Evolutionary conservation across 306 rosid species (phyloP).

Genomic region (Prunus mira): DNA sequence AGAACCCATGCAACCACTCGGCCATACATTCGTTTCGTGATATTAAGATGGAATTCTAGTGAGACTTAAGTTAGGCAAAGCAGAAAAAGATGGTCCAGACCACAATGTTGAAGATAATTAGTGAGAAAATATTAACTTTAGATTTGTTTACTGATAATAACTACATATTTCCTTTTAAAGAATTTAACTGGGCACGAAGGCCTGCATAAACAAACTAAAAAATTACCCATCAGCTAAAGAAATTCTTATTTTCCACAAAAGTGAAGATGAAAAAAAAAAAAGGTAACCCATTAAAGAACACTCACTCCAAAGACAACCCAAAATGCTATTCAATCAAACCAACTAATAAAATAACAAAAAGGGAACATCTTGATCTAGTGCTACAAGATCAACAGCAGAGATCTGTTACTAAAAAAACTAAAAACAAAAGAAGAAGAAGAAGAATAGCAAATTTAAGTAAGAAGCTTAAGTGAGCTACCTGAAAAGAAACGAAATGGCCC

Average conservation of each 20-base stretch:
- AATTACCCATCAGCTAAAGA: not conserved
- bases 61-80: not conserved
- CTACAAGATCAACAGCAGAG: constrained; percentile 29
- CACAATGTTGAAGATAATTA: not conserved
- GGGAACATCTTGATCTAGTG: constrained; percentile 39
- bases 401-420: constrained; percentile 14
- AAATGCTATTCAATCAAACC: constrained; percentile 24
- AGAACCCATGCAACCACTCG: not conserved
- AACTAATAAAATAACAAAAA: not conserved
- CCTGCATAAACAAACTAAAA: too few relatives aligned
- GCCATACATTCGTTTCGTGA: too few relatives aligned
- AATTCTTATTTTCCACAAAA: not conserved
- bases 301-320: constrained; percentile 15
- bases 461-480: constrained; percentile 33
- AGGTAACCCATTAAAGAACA: constrained; percentile 31
- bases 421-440: constrained; percentile 17
- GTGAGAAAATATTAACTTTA: not conserved
- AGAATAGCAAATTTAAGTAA: constrained; percentile 22
- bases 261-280: not conserved
- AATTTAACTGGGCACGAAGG: not conserved
- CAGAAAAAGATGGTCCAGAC: not conserved
- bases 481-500: not conserved
- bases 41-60: not conserved
- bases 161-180: not conserved
- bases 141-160: not conserved